Base-by-base conservation (phyloP, 2,329 filamentous ascomycete genomes). In the Lachnellula hyalina region DNA sequence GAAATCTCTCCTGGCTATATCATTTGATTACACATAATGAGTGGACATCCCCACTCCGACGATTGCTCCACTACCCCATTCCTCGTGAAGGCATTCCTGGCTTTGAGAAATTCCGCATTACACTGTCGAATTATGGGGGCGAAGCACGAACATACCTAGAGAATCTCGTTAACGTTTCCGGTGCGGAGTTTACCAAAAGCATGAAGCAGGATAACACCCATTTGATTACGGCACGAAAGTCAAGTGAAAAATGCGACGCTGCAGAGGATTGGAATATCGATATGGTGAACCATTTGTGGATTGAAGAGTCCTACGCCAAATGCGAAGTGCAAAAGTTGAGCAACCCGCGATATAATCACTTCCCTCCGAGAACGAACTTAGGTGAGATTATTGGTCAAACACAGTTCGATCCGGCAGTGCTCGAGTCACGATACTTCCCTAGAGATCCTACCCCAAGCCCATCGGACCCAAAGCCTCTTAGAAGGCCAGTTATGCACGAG, bases 171-270 rank as follows among this genome's bases (percentile, higher is more conserved):
- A 84, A 78, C 57, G 91, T 91, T 23, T 80, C 87, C 15, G 94
- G 94, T 15, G 93, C 89, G 8, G 86, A 88, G 58, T 97, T 90
- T 68, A 99, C 94, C 32, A 96, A 95, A 74, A 95, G 90, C 0
- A 89, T 99, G 84, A 95, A 90, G 71, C 84, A 88, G 62, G 91
- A 96, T 59, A 97, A 99, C 70, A 97, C 92, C 0, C 94, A 99
- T 73, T 81, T 99, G 0, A 87, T 99, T 65, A 96, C 93, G 0
- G 94, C 94, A 4, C 88, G 96, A 64, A 84, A 86, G 55, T 84
- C 84, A 54, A 95, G 93, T 67, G 94, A 97, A 68, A 99, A 99
- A 72, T 96, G 89, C 70, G 85, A 87, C 38, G 94, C 94, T 1
- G 94, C 94, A 0, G 82, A 84, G 58, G 94, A 97, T 72, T 99